Evolutionary conservation across 768 basidiomycete species (phyloP), one percentile per base, ranked within the genome.

Genomic region (Xerocomellus amylosporus): DNA sequence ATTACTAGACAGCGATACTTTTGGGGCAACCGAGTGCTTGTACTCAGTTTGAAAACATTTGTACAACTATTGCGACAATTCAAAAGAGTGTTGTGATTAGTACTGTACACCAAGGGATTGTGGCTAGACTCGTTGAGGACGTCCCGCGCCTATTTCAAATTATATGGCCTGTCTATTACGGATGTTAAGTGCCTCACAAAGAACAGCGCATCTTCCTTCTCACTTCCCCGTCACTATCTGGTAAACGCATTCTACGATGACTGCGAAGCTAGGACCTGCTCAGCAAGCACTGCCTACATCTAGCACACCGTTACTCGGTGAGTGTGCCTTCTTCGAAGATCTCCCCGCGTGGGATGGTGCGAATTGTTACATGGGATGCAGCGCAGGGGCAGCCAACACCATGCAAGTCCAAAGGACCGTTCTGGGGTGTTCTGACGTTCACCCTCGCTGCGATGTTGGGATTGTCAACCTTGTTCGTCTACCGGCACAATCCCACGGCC

Each of bases 301-400:
- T 34, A 57, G 19, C 10, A 66, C 65, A 1, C 63, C 65, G 3
- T 43, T 66, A 22, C 62, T 66, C 7, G 20, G 65, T 67, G 44
- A 58, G 58, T 52, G 30, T 33, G 31, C 20, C 5, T 46, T 8
- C n/a, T 28, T 28, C 3, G 5, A 37, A 20, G 12, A 33, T 31
- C 34, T 15, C 15, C 20, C 28, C 39, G 1, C 17, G 41, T 37
- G 33, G 40, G 41, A 24, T 26, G 2, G 30, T 20, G 37, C 9
- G 31, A 34, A 53, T 42, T 19, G 44, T 26, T 45, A 2, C n/a
- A 28, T n/a, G 43, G 36, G 1, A 22, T 30, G 15, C 46, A 58
- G 57, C 28, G 41, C 50, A 45, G 33, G 12, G 26, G 19, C 54
- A 30, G 17, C 9, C 48, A 15, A 38, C 51, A 33, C 49, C 41